Conservation (phyloP, 305 asterid species). For the Ruellia speciosa region DNA sequence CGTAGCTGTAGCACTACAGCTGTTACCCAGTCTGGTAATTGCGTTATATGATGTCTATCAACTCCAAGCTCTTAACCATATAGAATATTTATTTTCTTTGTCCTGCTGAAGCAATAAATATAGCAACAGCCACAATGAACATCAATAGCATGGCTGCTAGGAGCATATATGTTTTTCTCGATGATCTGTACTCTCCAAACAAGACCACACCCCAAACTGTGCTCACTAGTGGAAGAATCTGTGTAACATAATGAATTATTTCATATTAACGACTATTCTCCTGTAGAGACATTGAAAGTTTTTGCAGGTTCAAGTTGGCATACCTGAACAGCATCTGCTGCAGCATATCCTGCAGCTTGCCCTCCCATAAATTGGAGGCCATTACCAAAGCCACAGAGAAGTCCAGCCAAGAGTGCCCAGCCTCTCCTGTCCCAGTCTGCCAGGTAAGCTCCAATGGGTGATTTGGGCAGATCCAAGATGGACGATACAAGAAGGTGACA, state of each 20-base stretch:
- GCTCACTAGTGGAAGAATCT: slow-evolving; percentile 63
- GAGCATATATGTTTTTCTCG: slow-evolving; percentile 33
- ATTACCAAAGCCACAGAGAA: slow-evolving; percentile 51
- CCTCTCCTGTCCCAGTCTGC: slow-evolving; percentile 53
- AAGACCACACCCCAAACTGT: slow-evolving; percentile 52
- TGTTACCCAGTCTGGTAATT: too few relatives aligned
- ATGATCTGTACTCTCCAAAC: slow-evolving; percentile 57
- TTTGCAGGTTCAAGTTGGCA: slow-evolving; percentile 7
- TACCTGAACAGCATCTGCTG: slow-evolving; percentile 64
- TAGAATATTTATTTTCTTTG: slow-evolving; percentile 27
- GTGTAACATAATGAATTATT: slow-evolving; percentile 3
- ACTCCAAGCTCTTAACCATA: background rate
- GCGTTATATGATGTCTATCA: background rate
- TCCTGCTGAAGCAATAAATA: slow-evolving; percentile 55
- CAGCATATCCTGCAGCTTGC: slow-evolving; percentile 64
- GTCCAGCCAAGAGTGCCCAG: slow-evolving; percentile 52
- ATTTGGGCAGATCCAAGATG: slow-evolving; percentile 36
- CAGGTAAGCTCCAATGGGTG: slow-evolving; percentile 36
- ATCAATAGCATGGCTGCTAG: slow-evolving; percentile 41
- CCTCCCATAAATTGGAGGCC: slow-evolving; percentile 41
- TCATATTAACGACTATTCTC: background rate
- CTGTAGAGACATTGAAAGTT: background rate
- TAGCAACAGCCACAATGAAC: slow-evolving; percentile 44
- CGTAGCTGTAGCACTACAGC: too few relatives aligned
- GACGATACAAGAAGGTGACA: slow-evolving; percentile 37